phyloP scores from a whole-genome alignment of 2,329 filamentous ascomycete species.

The Diplodia mutila region DNA sequence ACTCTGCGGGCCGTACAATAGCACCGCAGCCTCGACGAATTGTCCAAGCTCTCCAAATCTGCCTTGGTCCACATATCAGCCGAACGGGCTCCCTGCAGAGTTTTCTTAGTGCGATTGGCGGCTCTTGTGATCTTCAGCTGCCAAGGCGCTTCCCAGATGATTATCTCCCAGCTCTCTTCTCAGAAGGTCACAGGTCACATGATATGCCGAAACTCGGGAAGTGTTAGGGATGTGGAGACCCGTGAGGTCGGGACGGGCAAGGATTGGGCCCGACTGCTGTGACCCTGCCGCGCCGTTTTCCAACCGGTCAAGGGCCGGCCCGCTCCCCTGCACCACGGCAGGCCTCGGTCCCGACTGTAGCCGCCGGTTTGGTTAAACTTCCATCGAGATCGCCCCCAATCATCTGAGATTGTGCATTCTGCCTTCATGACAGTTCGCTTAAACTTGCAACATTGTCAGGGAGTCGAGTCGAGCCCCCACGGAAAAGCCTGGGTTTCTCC shows the following conservation, averaged over 20 bases:
- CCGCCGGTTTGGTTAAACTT: not conserved
- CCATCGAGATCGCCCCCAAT: not conserved
- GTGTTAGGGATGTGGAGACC: not conserved
- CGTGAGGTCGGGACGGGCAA: not conserved
- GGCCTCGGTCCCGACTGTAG: not conserved
- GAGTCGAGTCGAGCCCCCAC: too few species aligned
- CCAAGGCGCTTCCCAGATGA: not conserved
- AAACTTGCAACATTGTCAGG: too few species aligned
- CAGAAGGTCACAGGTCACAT: not conserved
- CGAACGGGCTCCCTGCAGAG: not conserved
- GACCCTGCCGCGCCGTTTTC: not conserved
- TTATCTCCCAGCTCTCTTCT: not conserved
- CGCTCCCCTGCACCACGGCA: not conserved
- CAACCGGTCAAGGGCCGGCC: constrained; percentile 7
- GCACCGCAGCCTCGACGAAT: not conserved
- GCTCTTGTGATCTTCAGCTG: not conserved
- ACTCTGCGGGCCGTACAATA: not conserved
- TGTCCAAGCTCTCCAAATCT: not conserved
- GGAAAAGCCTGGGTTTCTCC: not conserved
- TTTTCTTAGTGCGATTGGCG: not conserved
- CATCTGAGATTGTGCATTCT: not conserved
- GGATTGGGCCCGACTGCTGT: not conserved
- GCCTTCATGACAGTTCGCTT: not conserved
- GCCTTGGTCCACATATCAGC: not conserved
- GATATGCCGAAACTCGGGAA: constrained; percentile 2